Evolutionary conservation across 306 rosid species (phyloP).

Genomic region (Calophaca sinica): DNA sequence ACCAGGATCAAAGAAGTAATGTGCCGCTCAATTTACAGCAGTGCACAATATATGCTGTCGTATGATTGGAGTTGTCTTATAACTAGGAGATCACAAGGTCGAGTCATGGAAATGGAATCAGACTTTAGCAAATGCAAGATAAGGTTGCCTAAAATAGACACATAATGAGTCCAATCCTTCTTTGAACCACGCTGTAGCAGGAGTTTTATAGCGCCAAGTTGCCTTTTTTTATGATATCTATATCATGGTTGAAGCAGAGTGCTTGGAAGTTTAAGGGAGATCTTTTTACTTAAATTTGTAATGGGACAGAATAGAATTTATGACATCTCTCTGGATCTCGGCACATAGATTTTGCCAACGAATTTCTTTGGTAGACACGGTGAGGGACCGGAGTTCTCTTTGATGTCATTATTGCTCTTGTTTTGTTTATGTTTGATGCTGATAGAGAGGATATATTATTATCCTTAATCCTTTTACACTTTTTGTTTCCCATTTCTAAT

Average conservation of each 20-base stretch:
- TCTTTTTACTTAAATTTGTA: neutral
- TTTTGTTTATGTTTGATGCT: neutral
- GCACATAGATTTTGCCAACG: neutral
- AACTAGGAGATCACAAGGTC: no score
- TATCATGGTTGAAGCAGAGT: neutral
- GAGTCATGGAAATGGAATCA: no score
- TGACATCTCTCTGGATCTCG: constrained; percentile 18
- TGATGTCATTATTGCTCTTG: neutral
- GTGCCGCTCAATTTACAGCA: constrained; percentile 6
- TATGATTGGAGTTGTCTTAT: neutral
- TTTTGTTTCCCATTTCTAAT: constrained; percentile 16
- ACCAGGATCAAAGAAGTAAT: neutral
- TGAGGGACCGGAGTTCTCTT: neutral
- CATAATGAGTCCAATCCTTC: no score
- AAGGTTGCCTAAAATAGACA: no score
- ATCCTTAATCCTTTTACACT: neutral
- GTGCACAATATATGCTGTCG: constrained; percentile 4
- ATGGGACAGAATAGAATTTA: neutral
- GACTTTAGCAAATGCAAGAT: no score
- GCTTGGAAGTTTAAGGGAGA: neutral
- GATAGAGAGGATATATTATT: constrained; percentile 1
- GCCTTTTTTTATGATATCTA: no score
- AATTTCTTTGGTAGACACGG: neutral
- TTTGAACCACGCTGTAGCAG: no score
- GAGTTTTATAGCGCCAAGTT: no score